Conservation (phyloP, 441 rosid genomes). For the Erodium moschatum region DNA sequence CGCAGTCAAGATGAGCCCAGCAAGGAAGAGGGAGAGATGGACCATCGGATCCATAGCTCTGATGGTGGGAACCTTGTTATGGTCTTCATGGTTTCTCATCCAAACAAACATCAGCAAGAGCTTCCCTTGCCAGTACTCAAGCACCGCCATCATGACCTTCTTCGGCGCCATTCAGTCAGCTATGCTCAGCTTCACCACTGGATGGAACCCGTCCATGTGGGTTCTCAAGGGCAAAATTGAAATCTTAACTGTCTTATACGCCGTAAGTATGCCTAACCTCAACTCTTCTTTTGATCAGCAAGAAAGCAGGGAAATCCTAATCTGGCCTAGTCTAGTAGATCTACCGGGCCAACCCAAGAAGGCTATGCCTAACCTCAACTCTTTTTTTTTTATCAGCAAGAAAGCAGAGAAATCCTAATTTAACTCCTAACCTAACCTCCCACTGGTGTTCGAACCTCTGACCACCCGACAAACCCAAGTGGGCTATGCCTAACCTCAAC, state of each 20-base stretch:
- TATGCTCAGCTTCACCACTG: conserved; percentile 24
- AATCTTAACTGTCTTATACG: conserved; percentile 33
- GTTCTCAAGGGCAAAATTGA: conserved; percentile 40
- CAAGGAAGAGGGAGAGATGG: conserved; percentile 34
- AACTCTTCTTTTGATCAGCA: no score
- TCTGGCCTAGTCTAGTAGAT: no score
- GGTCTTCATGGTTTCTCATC: conserved; percentile 58
- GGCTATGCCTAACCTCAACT: no score
- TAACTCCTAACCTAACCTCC: no score
- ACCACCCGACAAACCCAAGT: no score
- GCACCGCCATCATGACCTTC: conserved; percentile 47
- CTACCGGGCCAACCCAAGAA: no score
- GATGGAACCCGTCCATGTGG: conserved; percentile 37
- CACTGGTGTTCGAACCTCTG: no score
- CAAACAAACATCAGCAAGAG: conserved; percentile 40
- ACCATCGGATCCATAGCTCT: conserved; percentile 39
- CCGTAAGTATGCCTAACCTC: conserved; percentile 30
- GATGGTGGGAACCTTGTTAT: conserved; percentile 32
- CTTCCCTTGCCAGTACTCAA: conserved; percentile 49
- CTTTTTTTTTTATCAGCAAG: no score
- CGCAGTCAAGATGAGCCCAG: conserved; percentile 14
- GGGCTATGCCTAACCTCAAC: not conserved
- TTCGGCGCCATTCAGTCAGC: conserved; percentile 56
- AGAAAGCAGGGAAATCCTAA: no score
- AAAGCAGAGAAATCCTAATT: no score